Base-by-base conservation (phyloP, 768 basidiomycete species). In the Mycena kentingensis region DNA sequence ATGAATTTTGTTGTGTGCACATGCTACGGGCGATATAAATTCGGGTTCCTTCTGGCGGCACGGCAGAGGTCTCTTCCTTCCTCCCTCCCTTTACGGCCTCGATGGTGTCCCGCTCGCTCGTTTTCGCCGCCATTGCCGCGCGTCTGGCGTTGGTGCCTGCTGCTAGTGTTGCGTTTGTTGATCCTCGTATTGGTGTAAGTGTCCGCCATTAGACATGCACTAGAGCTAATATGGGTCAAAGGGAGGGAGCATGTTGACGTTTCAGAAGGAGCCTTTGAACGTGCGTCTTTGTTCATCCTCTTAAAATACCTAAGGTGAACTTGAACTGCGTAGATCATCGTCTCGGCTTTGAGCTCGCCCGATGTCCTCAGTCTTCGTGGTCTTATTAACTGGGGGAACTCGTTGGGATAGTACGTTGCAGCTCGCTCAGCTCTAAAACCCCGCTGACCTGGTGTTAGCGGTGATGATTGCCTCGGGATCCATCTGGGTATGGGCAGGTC, bases 291-390 rank as follows among this genome's bases (percentile, higher is more conserved):
- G n/a, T n/a, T n/a, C n/a, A 28, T 27, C 24, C 12, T 4, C 16
- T 8, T 3, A 39, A 10, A 32, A 16, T 16, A 37, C 7, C 18
- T 18, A 7, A 19, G 11, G 11, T 7, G 12, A 11, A 18, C 10
- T 11, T 7, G 36, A n/a, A n/a, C 32, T 21, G 1, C 7, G n/a
- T 24, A 57, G 51, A 57, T 57, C 8, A 78, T 81, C 53, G 69
- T 81, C 45, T 81, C 79, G 0, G 78, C 70, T 0, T 49, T 68
- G 12, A 80, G 77, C 55, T 77, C 77, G 2, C 65, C 71, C 0
- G 65, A 21, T 1, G 72, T 76, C 11, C 65, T 78, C 43, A 75
- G 70, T 0, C 64, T 72, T 35, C 60, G 68, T 26, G 77, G 79
- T 0, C 37, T 77, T 29, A 21, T 77, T 55, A 77, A 79, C 61